Evolutionary conservation across 2,329 filamentous ascomycete genomes (phyloP).

Genomic region (Colletotrichum sp.): DNA sequence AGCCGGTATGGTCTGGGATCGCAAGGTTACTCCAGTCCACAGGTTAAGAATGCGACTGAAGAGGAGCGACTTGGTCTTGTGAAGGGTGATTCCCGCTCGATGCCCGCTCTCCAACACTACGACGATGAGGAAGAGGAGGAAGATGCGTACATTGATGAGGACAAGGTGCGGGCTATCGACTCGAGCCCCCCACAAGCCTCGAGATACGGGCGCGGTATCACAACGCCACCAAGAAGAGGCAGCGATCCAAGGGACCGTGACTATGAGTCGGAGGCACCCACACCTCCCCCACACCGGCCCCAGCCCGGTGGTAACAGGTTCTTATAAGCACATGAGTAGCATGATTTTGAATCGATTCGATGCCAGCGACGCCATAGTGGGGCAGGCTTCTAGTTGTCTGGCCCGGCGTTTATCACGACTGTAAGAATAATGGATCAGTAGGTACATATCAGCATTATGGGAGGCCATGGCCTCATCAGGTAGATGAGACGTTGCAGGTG

Average conservation of each 20-base stretch:
- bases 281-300: conserved; percentile 12
- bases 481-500: not conserved
- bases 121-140: conserved; percentile 39
- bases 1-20: conserved; percentile 27
- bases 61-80: conserved; percentile 85
- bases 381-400: not conserved
- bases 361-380: not conserved
- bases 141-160: conserved; percentile 30
- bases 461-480: not conserved
- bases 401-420: conserved; percentile 4
- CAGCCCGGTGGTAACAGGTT: conserved; percentile 12
- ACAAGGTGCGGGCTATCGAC: conserved; percentile 22
- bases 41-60: conserved; percentile 68
- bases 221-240: conserved; percentile 36
- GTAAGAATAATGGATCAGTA: conserved; percentile 19
- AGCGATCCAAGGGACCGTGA: conserved; percentile 26
- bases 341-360: conserved; percentile 20
- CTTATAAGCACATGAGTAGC: conserved; percentile 15
- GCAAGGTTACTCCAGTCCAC: conserved; percentile 45
- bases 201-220: conserved; percentile 48
- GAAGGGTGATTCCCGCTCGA: conserved; percentile 64
- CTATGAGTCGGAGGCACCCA: conserved; percentile 16
- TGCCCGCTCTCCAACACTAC: conserved; percentile 38
- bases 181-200: conserved; percentile 25
- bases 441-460: not conserved